Percentiles rank a stretch among this genome's conserved stretches.
Conservation (phyloP, 2,329 filamentous ascomycete genomes). For the Ascocoryne sarcoides region DNA sequence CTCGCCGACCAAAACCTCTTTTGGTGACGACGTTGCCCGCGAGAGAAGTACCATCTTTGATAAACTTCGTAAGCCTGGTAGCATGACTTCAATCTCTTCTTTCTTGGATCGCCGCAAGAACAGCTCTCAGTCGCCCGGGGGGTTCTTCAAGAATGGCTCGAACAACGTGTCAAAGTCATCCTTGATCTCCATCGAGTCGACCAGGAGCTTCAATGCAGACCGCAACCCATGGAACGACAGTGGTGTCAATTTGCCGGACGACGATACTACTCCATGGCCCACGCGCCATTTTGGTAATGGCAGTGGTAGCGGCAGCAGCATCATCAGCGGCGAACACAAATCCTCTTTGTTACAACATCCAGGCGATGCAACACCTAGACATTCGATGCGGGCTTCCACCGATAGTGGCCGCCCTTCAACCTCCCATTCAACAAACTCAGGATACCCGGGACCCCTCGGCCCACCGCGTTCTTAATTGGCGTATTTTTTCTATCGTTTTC, state of each 20-base stretch:
- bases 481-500: constrained; percentile 23
- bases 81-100: constrained; percentile 91
- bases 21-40: constrained; percentile 69
- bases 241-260: constrained; percentile 86
- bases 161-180: constrained; percentile 90
- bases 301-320: constrained; percentile 41
- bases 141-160: constrained; percentile 85
- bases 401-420: constrained; percentile 89
- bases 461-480: constrained; percentile 61
- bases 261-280: constrained; percentile 59
- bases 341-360: constrained; percentile 54
- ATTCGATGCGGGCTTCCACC: constrained; percentile 74
- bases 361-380: constrained; percentile 76
- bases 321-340: constrained; percentile 50
- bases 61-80: constrained; percentile 86
- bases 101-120: constrained; percentile 95
- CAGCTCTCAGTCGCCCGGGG: constrained; percentile 71
- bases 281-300: constrained; percentile 57
- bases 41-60: constrained; percentile 83
- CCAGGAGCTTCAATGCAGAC: constrained; percentile 80
- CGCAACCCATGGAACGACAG: constrained; percentile 98
- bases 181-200: constrained; percentile 90
- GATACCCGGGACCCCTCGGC: constrained; percentile 89
- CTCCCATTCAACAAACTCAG: constrained; percentile 90
- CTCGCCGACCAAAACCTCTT: constrained; percentile 78